phyloP scores from a whole-genome alignment of 495 filamentous ascomycete species.

The Cryomyces antarcticus region DNA sequence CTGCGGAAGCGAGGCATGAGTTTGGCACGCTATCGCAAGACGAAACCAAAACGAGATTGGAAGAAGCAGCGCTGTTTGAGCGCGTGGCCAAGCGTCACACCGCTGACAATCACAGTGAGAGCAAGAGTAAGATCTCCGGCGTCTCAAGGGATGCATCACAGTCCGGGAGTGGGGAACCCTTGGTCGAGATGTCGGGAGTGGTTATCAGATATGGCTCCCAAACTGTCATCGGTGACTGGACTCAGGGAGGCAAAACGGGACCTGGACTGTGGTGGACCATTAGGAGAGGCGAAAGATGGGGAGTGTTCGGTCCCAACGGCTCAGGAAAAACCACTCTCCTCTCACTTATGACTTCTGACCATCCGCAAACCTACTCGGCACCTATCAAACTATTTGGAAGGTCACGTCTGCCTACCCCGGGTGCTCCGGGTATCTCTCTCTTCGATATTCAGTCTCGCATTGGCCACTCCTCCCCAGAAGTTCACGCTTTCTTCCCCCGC shows the following conservation, averaged over 20 bases:
- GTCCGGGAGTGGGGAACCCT: conserved; percentile 23
- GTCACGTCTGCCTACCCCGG: conserved; percentile 53
- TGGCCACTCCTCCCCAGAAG: conserved; percentile 82
- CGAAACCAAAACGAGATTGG: no score
- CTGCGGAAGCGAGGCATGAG: no score
- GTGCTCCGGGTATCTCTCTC: conserved; percentile 56
- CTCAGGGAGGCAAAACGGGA: conserved; percentile 27
- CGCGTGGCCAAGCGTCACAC: no score
- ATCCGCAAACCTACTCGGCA: conserved; percentile 79
- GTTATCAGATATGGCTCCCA: conserved; percentile 61
- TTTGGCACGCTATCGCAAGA: no score
- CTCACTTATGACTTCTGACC: conserved; percentile 82
- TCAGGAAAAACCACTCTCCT: conserved; percentile 84
- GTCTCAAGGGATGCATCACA: no score
- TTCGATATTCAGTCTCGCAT: conserved; percentile 83
- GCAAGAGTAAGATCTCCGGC: no score
- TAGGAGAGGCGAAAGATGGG: conserved; percentile 69
- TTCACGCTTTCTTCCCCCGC: conserved; percentile 80
- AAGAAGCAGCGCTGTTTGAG: no score
- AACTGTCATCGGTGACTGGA: conserved; percentile 58
- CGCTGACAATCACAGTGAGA: no score
- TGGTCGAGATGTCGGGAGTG: conserved; percentile 77
- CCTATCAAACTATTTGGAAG: conserved; percentile 73
- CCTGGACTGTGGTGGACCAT: conserved; percentile 67
- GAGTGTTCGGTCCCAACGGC: conserved; percentile 76